Base-by-base conservation (phyloP, 306 rosid species). In the Amphicarpaea edgeworthii region DNA sequence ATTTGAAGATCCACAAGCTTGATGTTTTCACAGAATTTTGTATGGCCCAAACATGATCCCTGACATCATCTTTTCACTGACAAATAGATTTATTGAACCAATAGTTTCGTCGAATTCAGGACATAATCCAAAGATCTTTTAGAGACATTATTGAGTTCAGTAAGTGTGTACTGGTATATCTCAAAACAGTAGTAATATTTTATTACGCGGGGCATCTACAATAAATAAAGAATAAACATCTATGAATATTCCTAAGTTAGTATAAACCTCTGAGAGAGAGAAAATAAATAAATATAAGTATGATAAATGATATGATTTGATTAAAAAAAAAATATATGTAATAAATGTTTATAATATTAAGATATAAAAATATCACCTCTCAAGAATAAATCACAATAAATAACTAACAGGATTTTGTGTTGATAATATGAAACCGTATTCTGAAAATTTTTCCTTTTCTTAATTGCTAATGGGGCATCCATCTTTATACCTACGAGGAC, bases 141-240 rank as follows among this genome's bases (percentile, higher is more conserved):
- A 20, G 21, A 20, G 21, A 68, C 78, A 86, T 77, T 55, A 89
- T 83, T 68, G 88, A 3, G 85, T 73, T 77, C 34, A 60, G 20
- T 46, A 77, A 62, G 68, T 71, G 81, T 71, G 75, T 46, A n/a
- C n/a, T n/a, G n/a, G n/a, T n/a, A n/a, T n/a, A 61, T 58, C 34
- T 68, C 32, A 50, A 68, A n/a, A n/a, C n/a, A n/a, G n/a, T n/a
- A n/a, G n/a, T 21, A 21, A 34, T 45, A 59, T 53, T 75, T 78
- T 70, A 47, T 79, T 11, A 26, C 42, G 83, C 73, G 79, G 81
- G 83, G 28, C 75, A 58, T 55, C 50, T 60, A 51, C 73, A 58
- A 50, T 55, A 24, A 41, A 12, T 17, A n/a, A n/a, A n/a, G n/a
- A n/a, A n/a, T n/a, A n/a, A n/a, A n/a, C n/a, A n/a, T n/a, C n/a